phyloP scores from a whole-genome alignment of 805 yeast genomes.

The Starmerella cellae region DNA sequence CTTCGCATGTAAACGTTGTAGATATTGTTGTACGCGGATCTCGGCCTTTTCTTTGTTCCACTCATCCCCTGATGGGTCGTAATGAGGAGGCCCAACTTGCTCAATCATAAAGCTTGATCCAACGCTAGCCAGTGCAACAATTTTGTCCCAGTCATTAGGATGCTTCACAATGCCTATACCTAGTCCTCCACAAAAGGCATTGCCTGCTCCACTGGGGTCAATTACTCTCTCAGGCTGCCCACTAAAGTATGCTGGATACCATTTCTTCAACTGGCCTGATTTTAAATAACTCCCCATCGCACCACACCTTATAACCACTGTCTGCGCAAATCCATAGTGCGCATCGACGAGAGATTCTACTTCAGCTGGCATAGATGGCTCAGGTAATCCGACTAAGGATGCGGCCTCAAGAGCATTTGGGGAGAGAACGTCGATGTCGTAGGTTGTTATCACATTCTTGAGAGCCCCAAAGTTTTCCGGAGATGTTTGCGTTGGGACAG shows the following conservation, averaged over 20 bases:
- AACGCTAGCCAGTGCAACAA: slow-evolving; percentile 51
- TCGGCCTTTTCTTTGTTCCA: slow-evolving; percentile 51
- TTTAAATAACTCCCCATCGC: slow-evolving; percentile 44
- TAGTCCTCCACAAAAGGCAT: slow-evolving; percentile 74
- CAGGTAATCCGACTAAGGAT: slow-evolving; percentile 37
- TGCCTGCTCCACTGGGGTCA: slow-evolving; percentile 95
- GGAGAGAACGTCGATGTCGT: slow-evolving; percentile 45
- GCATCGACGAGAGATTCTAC: slow-evolving; percentile 35
- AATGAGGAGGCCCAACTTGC: slow-evolving; percentile 56
- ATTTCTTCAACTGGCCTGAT: slow-evolving; percentile 18
- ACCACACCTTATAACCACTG: slow-evolving; percentile 65
- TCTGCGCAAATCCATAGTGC: slow-evolving; percentile 31
- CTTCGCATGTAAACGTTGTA: not conserved
- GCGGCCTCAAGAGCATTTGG: slow-evolving; percentile 85
- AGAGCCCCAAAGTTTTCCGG: slow-evolving; percentile 34
- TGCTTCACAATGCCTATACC: slow-evolving; percentile 39
- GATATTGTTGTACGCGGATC: slow-evolving; percentile 36
- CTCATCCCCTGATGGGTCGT: slow-evolving; percentile 23
- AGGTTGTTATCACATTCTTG: slow-evolving; percentile 1
- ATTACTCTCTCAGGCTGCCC: slow-evolving; percentile 37
- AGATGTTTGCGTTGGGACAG: slow-evolving; percentile 63
- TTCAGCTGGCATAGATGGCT: slow-evolving; percentile 32
- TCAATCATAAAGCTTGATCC: slow-evolving; percentile 78
- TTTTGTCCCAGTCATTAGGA: slow-evolving; percentile 32
- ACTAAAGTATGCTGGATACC: slow-evolving; percentile 66